Evolutionary conservation across 2,329 filamentous ascomycete species (phyloP).

Genomic region (Aspergillus pseudoterreus): DNA sequence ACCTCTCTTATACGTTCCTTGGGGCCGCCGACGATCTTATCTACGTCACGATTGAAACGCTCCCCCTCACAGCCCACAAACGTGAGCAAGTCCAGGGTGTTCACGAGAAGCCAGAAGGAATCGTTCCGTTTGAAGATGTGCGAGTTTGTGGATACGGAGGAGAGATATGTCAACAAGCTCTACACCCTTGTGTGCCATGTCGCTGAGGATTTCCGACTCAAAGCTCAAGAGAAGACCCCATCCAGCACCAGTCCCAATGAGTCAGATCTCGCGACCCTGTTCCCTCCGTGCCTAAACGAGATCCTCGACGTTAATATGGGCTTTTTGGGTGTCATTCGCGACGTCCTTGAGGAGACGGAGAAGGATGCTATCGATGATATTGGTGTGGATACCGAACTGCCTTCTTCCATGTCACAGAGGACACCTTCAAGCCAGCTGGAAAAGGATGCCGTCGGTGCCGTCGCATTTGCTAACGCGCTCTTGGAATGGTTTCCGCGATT

Average conservation of each 20-base stretch:
- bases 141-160: slow-evolving; percentile 89
- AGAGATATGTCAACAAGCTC: slow-evolving; percentile 86
- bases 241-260: slow-evolving; percentile 68
- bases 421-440: slow-evolving; percentile 46
- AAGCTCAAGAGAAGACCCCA: slow-evolving; percentile 56
- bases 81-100: slow-evolving; percentile 71
- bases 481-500: slow-evolving; percentile 93
- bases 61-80: slow-evolving; percentile 84
- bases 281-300: slow-evolving; percentile 73
- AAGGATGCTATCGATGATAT: slow-evolving; percentile 75
- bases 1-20: slow-evolving; percentile 72
- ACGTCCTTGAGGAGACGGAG: slow-evolving; percentile 77
- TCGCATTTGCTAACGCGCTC: slow-evolving; percentile 74
- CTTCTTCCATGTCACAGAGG: slow-evolving; percentile 46
- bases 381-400: slow-evolving; percentile 53
- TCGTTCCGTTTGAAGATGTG: slow-evolving; percentile 82
- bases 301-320: slow-evolving; percentile 78
- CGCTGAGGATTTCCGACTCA: slow-evolving; percentile 73
- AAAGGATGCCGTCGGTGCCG: slow-evolving; percentile 76
- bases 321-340: slow-evolving; percentile 73
- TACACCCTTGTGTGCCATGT: slow-evolving; percentile 78
- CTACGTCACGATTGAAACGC: slow-evolving; percentile 76
- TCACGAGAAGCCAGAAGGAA: slow-evolving; percentile 77
- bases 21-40: slow-evolving; percentile 80
- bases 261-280: slow-evolving; percentile 70